Conservation (phyloP, 805 yeast species). For the Jamesozyma lodderae region DNA sequence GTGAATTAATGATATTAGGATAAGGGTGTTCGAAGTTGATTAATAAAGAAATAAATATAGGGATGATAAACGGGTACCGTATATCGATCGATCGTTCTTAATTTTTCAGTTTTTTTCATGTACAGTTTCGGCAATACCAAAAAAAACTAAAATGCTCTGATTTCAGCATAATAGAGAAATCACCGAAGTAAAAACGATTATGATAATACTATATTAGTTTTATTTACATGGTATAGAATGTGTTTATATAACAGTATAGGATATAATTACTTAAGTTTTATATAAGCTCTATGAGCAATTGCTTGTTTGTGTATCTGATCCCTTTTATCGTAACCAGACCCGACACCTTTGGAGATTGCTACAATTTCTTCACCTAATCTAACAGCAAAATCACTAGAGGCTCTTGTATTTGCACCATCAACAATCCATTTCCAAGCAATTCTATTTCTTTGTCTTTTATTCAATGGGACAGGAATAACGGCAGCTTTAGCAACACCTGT, state of each 20-base stretch:
- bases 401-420: slow-evolving; percentile 73
- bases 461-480: slow-evolving; percentile 75
- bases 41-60: no score
- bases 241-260: not conserved
- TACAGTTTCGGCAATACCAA: no score
- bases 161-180: no score
- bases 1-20: no score
- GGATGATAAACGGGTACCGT: no score
- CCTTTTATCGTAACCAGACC: slow-evolving; percentile 78
- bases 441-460: slow-evolving; percentile 73
- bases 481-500: slow-evolving; percentile 81
- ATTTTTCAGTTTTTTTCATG: no score
- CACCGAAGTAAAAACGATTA: no score
- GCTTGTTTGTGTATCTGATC: slow-evolving; percentile 78
- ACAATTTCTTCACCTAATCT: slow-evolving; percentile 85
- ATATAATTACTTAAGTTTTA: slow-evolving; percentile 34
- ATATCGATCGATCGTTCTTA: no score
- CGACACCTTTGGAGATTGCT: slow-evolving; percentile 65
- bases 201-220: no score
- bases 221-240: not conserved
- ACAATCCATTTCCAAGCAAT: slow-evolving; percentile 86
- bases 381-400: slow-evolving; percentile 73
- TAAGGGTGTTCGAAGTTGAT: no score
- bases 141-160: no score
- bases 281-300: slow-evolving; percentile 77